Base-by-base conservation (phyloP, 345 rosid genomes). In the Psidium guajava region DNA sequence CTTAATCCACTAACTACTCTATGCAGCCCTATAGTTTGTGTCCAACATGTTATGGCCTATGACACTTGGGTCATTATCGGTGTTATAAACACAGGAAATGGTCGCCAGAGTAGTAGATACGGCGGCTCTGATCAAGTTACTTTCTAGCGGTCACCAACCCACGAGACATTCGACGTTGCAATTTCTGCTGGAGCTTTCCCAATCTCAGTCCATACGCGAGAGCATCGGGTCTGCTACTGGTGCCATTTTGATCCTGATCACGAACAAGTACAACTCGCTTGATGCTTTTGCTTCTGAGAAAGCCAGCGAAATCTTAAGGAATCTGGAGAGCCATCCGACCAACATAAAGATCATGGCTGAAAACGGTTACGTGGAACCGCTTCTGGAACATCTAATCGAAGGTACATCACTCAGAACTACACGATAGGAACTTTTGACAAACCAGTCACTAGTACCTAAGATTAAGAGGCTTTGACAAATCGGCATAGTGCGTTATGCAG, bases 281-380 rank as follows among this genome's bases (percentile, higher is more conserved):
- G 98, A 96, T 90, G 85, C 88, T 83, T 90, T 90, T 21, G 92
- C 94, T 53, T 89, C 93, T 16, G 92, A 91, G 83, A 93, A 86
- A 83, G 94, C 98, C 74, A 92, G 89, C 22, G 90, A 91, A 89
- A 94, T 91, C 87, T 89, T 96, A 56, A 88, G 11, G 92, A 92
- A 94, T 88, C 91, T 96, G 14, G 97, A 92, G 92, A 87, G 86
- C 49, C 80, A 52, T 77, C 95, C 93, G 7, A 69, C 81, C 51
- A 95, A 96, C 88, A 90, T 96, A 81, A 96, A 92, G 92, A 88
- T 81, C 83, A 96, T 96, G 99, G 99, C 98, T 12, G 99, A 96
- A 89, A 92, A 91, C 88, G 99, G 98, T 49, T 87, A 92, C 22
- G 74, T 95, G 88, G 96, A 94, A 84, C 99, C 99, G 57, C 98